phyloP scores from a whole-genome alignment of 192 early-diverging fungal species.

The Dissophora globulifera region DNA sequence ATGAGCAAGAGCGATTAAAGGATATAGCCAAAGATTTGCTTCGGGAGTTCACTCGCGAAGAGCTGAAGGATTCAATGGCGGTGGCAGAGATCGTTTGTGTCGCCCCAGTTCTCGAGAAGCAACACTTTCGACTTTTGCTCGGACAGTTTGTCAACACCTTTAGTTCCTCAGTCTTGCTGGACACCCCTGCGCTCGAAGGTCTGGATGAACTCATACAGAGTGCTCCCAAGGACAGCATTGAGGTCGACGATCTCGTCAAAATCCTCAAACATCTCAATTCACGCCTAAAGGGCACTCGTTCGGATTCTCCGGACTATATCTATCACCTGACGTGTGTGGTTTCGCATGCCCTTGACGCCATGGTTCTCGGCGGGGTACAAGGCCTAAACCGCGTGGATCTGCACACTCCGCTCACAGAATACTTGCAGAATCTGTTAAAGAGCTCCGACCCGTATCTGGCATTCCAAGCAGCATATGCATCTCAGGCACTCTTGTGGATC shows the following conservation, averaged over 20 bases:
- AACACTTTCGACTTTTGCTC: too few species aligned
- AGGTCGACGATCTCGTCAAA: conserved; percentile 7
- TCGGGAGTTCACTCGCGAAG: not conserved
- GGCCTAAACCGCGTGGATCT: conserved; percentile 1
- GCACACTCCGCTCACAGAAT: not conserved
- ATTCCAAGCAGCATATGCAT: conserved; percentile 9
- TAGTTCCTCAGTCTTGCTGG: not conserved
- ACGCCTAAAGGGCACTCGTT: not conserved
- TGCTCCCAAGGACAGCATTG: not conserved
- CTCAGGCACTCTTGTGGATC: not conserved
- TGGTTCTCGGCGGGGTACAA: conserved; percentile 1
- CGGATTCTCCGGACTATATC: not conserved
- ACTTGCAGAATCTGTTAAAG: not conserved
- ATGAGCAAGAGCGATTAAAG: conserved; percentile 4
- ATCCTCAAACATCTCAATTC: not conserved
- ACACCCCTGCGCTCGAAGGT: not conserved
- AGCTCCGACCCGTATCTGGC: conserved; percentile 2
- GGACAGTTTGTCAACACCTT: too few species aligned
- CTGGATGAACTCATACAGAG: not conserved
- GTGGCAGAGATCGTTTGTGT: not conserved
- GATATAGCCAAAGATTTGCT: not conserved
- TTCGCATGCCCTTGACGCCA: conserved; percentile 1
- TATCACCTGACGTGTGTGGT: not conserved
- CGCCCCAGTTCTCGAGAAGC: too few species aligned
- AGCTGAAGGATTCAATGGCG: not conserved